Base-by-base conservation (phyloP, 345 rosid genomes). In the Carallia brachiata region DNA sequence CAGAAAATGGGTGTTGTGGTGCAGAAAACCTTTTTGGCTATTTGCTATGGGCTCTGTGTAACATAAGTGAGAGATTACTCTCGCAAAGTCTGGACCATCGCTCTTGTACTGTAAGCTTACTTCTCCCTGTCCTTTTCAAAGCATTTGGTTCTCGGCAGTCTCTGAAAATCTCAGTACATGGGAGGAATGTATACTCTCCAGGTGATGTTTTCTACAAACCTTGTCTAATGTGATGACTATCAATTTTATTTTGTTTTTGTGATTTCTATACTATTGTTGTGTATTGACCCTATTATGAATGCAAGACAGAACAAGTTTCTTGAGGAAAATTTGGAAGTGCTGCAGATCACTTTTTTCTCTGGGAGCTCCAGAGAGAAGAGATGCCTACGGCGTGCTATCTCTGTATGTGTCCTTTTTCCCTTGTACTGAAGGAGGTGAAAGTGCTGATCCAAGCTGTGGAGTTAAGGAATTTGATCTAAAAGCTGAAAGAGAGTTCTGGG, bases 331-430 rank as follows among this genome's bases (percentile, higher is more conserved):
- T 66, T 94, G 98, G 97, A 80, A 78, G 67, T 90, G 93, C 82
- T 87, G 98, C 86, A 79, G 77, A 81, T 85, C 69, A 70, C 79
- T 94, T 74, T 90, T 94, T 82, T 84, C 86, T 55, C 88, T 76
- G 68, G 96, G 97, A 62, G 68, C 86, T 39, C 70, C 86, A 66
- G 98, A 94, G 87, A 88, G 96, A 84, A 87, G 96, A 77, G 96
- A 94, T 88, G 93, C 95, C 57, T 90, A 90, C 74, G 61, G 78
- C 61, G 71, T 86, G 31, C 96, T 94, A 73, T 90, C 96, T 61
- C 60, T 94, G 61, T 85, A 79, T 68, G 68, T 90, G 72, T 86
- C 95, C 67, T 83, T 74, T 79, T 75, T 78, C 72, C 75, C 84
- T 65, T 75, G 64, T 71, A 62, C 61, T 27, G 84, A 75, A 16